phyloP scores from a whole-genome alignment of 306 rosid genomes.

The Dryas octopetala region DNA sequence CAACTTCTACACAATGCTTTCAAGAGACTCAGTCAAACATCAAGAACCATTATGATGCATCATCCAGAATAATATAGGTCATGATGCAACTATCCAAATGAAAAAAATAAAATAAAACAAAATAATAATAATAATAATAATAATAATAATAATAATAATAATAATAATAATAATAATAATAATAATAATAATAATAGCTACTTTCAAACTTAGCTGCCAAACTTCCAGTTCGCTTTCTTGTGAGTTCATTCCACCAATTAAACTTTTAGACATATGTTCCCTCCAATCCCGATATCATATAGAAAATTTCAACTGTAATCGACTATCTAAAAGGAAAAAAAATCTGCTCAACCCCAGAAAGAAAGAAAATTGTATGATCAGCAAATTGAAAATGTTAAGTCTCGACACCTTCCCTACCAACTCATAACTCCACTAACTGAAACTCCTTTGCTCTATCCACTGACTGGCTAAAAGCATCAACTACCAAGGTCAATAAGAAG shows the following conservation, averaged over 20 bases:
- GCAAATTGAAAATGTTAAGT: background rate
- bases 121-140: background rate
- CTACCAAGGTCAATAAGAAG: background rate
- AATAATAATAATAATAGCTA: background rate
- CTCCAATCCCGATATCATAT: background rate
- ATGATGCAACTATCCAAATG: background rate
- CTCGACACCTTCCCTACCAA: background rate
- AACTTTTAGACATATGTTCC: background rate
- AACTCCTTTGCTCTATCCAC: background rate
- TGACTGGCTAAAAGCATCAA: background rate
- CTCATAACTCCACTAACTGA: background rate
- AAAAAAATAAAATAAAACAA: background rate
- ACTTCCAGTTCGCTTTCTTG: background rate
- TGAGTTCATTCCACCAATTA: background rate
- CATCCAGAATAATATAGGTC: background rate
- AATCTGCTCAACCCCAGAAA: background rate
- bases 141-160: background rate
- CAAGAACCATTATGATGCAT: background rate
- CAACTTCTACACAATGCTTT: background rate
- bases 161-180: too few species aligned
- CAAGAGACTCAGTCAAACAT: conserved; percentile 1
- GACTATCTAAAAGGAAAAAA: background rate
- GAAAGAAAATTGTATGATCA: background rate
- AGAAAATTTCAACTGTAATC: background rate
- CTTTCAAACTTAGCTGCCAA: background rate